phyloP scores from a whole-genome alignment of 1,284 basidiomycete genomes.

The Rhodofomes roseus region DNA sequence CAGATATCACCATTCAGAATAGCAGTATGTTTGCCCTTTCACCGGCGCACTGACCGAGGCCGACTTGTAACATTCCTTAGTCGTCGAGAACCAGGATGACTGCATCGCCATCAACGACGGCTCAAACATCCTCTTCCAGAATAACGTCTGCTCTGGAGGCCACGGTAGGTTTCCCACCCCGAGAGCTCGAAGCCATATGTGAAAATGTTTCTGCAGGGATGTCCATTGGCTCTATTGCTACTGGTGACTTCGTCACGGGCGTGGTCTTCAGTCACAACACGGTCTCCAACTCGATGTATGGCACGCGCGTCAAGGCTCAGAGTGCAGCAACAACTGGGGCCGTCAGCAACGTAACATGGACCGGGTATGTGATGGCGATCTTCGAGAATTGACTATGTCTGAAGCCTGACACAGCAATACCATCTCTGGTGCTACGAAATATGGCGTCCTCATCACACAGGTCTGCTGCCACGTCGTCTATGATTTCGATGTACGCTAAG shows the following conservation, averaged over 20 bases:
- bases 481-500: neutral
- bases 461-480: neutral
- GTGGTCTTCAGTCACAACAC: constrained; percentile 47
- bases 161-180: constrained; percentile 37
- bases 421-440: neutral
- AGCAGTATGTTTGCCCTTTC: constrained; percentile 1
- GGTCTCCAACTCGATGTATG: constrained; percentile 19
- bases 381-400: neutral
- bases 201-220: neutral
- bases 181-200: neutral
- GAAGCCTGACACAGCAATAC: neutral
- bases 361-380: neutral
- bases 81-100: constrained; percentile 45
- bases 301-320: neutral
- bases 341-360: neutral
- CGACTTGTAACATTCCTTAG: neutral
- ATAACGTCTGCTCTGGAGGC: constrained; percentile 51
- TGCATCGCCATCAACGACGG: constrained; percentile 61
- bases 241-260: constrained; percentile 40
- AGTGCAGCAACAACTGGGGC: neutral
- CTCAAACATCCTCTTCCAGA: constrained; percentile 48
- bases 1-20: constrained; percentile 5
- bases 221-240: constrained; percentile 46
- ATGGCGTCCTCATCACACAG: neutral
- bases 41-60: too few relatives aligned